These are phyloP conservation scores for Alloteropsis semialata DNA, from an alignment of 176 grass and related monocot species.

Conservation along the genomic window DNA sequence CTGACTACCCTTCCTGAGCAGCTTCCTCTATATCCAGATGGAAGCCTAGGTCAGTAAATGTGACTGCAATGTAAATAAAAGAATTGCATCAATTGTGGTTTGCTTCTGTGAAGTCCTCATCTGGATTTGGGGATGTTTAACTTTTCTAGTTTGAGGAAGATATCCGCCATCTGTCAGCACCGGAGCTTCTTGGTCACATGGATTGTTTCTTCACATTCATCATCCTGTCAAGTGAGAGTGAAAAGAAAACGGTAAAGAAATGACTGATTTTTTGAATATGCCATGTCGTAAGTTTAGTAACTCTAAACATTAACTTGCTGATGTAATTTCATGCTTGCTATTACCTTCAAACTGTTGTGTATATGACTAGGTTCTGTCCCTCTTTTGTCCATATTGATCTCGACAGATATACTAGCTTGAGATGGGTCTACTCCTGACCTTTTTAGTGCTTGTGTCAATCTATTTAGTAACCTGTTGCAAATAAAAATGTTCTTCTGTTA, in stretches of 20 bases:
- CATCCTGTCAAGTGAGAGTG: constrained; percentile 26
- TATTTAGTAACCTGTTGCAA: constrained; percentile 45
- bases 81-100: constrained; percentile 35
- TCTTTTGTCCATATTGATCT: constrained; percentile 56
- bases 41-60: constrained; percentile 47
- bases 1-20: not conserved
- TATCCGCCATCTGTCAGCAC: constrained; percentile 24
- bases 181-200: constrained; percentile 46
- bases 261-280: not conserved
- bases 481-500: not conserved
- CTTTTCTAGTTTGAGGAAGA: not conserved
- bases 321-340: not conserved
- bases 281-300: not conserved
- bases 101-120: not conserved
- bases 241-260: not conserved
- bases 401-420: constrained; percentile 61
- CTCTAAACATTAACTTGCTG: not conserved
- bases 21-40: constrained; percentile 16
- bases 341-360: constrained; percentile 48
- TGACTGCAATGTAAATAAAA: constrained; percentile 49
- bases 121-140: not conserved
- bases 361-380: constrained; percentile 7
- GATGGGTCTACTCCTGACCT: constrained; percentile 66
- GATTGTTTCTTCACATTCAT: constrained; percentile 36
- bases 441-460: constrained; percentile 50